Percentiles rank a stretch among this genome's conserved stretches.
phyloP scores from a whole-genome alignment of 2,329 filamentous ascomycete species.

The Bipolaris sorokiniana region DNA sequence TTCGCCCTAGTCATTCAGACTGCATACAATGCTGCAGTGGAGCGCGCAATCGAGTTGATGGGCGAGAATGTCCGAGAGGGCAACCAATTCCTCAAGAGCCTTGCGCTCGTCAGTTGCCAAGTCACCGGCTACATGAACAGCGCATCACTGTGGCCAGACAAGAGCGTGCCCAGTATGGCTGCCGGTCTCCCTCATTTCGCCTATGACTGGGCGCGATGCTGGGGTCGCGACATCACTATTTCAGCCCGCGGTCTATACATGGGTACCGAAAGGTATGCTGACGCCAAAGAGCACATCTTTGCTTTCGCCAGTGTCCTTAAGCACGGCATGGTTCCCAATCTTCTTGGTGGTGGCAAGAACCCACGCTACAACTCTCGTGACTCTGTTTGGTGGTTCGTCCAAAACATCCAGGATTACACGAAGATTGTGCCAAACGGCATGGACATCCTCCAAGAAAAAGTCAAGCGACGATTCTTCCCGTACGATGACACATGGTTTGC shows the following conservation, averaged over 20 bases:
- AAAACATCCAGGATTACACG: slow-evolving; percentile 92
- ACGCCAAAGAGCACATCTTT: slow-evolving; percentile 91
- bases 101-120: slow-evolving; percentile 91
- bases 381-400: slow-evolving; percentile 97
- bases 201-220: slow-evolving; percentile 92
- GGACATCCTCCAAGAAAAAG: slow-evolving; percentile 74
- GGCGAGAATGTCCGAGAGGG: slow-evolving; percentile 76
- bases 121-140: slow-evolving; percentile 88
- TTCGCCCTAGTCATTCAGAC: slow-evolving; percentile 89
- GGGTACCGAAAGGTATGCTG: slow-evolving; percentile 83
- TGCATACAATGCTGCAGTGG: slow-evolving; percentile 82
- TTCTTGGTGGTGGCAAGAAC: slow-evolving; percentile 81
- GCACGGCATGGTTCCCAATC: slow-evolving; percentile 97
- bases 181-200: slow-evolving; percentile 95
- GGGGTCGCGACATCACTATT: slow-evolving; percentile 97
- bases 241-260: slow-evolving; percentile 90
- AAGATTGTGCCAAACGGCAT: slow-evolving; percentile 79
- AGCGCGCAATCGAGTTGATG: slow-evolving; percentile 80
- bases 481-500: slow-evolving; percentile 97
- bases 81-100: slow-evolving; percentile 85
- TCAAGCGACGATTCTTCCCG: slow-evolving; percentile 85
- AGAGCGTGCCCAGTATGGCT: slow-evolving; percentile 82
- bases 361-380: slow-evolving; percentile 96
- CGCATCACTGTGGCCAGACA: slow-evolving; percentile 86
- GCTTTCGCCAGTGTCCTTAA: slow-evolving; percentile 96